These are phyloP conservation scores for Lentinula detonsa DNA, from an alignment of 768 basidiomycete genomes.

Conservation along the genomic window DNA sequence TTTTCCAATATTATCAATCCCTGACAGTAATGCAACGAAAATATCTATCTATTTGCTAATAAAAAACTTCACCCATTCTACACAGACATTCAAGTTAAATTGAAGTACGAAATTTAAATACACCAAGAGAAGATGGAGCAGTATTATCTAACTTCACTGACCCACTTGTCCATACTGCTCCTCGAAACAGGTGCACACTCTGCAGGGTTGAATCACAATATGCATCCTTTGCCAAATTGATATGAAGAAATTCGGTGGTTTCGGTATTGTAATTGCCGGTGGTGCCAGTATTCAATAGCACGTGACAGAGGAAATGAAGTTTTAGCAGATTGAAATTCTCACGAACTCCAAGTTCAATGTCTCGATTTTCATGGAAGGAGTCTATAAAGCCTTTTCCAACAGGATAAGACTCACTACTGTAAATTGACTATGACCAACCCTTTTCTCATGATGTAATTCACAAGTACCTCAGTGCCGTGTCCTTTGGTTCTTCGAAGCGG, in stretches of 20 bases:
- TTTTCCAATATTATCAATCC: no score
- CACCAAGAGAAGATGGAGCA: neutral
- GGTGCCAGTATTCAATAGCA: slow-evolving; percentile 16
- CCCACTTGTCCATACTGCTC: neutral
- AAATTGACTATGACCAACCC: slow-evolving; percentile 7
- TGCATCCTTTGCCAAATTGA: slow-evolving; percentile 16
- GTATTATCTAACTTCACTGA: neutral
- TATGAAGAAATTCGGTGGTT: slow-evolving; percentile 19
- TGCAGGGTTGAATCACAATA: slow-evolving; percentile 1
- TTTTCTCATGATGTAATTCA: neutral
- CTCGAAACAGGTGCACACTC: neutral
- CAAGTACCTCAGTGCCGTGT: neutral
- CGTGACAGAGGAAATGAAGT: slow-evolving; percentile 14
- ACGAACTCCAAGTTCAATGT: slow-evolving; percentile 17
- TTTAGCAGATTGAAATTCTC: slow-evolving; percentile 22
- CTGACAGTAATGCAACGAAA: no score
- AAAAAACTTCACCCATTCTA: no score
- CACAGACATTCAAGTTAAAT: neutral
- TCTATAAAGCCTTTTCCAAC: slow-evolving; percentile 14
- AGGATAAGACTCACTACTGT: slow-evolving; percentile 14
- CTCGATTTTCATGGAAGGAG: slow-evolving; percentile 26
- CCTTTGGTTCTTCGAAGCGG: neutral
- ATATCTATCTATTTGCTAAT: no score
- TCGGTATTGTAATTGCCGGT: slow-evolving; percentile 21
- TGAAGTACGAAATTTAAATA: neutral